A percentile compares a stretch with the other conserved stretches of the same genome.
These are phyloP conservation scores for Thielaviopsis musarum DNA, from an alignment of 2,329 filamentous ascomycete species.

Conservation along the genomic window DNA sequence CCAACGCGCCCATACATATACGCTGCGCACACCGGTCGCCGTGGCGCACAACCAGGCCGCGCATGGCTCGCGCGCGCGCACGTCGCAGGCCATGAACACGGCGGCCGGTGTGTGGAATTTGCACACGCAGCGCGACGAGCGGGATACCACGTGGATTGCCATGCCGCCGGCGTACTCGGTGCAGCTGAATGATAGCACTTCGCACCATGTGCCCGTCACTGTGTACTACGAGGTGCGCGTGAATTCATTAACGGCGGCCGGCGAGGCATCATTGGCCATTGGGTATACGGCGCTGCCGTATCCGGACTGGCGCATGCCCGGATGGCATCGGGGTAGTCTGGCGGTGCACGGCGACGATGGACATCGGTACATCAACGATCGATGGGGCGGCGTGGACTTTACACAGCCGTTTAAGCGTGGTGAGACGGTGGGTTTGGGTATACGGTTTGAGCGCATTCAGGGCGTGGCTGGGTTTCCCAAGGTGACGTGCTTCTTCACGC, in stretches of 20 bases:
- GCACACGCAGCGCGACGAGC: constrained; percentile 24
- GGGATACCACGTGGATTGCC: constrained; percentile 48
- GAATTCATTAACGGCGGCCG: constrained; percentile 22
- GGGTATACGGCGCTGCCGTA: constrained; percentile 62
- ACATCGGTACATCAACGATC: constrained; percentile 57
- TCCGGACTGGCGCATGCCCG: constrained; percentile 59
- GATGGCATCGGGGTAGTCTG: constrained; percentile 62
- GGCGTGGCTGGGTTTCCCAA: constrained; percentile 24
- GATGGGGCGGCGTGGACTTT: constrained; percentile 55
- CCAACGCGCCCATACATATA: constrained; percentile 34
- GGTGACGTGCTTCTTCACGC: constrained; percentile 52
- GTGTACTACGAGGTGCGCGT: constrained; percentile 60
- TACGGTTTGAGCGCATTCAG: constrained; percentile 34
- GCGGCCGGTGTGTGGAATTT: constrained; percentile 36
- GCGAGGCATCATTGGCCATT: constrained; percentile 39
- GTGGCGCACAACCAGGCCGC: constrained; percentile 25
- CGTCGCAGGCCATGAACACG: constrained; percentile 22
- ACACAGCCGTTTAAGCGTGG: constrained; percentile 44
- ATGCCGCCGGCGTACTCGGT: constrained; percentile 54
- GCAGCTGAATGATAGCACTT: constrained; percentile 27
- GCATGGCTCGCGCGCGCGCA: constrained; percentile 27
- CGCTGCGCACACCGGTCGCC: constrained; percentile 20
- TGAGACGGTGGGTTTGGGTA: constrained; percentile 55
- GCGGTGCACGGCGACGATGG: constrained; percentile 73
- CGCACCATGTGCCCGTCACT: constrained; percentile 27